Conservation (phyloP, 108 stramenopile species). For the Nitzschia inconspicua region DNA sequence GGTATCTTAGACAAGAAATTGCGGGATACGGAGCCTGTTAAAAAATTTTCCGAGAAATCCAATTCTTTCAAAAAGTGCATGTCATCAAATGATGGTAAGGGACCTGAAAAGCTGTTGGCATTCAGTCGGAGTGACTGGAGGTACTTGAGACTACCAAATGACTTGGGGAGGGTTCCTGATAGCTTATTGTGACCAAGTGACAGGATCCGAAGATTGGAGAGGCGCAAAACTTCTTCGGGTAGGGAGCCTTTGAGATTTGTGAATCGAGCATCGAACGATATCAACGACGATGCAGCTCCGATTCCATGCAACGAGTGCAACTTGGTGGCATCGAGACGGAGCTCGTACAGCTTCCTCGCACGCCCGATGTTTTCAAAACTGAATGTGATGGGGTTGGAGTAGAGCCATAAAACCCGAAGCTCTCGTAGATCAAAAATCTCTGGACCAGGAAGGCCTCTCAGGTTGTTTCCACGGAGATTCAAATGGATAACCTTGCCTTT, state of each 20-base stretch:
- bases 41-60: constrained; percentile 1
- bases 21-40: constrained; percentile 21
- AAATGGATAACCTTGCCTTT: constrained; percentile 41
- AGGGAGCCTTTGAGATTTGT: constrained; percentile 24
- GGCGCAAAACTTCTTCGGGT: constrained; percentile 9
- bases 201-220: constrained; percentile 20
- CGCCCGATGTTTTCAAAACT: constrained; percentile 56
- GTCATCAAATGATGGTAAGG: constrained; percentile 39
- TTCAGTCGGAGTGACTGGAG: constrained; percentile 6
- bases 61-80: constrained; percentile 45
- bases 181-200: constrained; percentile 19
- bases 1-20: constrained; percentile 38
- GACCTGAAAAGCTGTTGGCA: constrained; percentile 34
- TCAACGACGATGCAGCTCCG: constrained; percentile 48
- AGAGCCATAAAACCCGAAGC: constrained; percentile 56
- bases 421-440: constrained; percentile 55
- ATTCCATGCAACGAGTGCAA: constrained; percentile 53
- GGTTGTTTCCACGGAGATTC: constrained; percentile 44
- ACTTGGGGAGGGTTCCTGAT: constrained; percentile 30
- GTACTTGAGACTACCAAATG: constrained; percentile 26
- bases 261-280: constrained; percentile 58
- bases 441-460: constrained; percentile 51
- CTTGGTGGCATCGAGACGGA: constrained; percentile 49
- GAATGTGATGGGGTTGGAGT: constrained; percentile 55
- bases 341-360: constrained; percentile 50